Percentiles rank a stretch among this genome's conserved stretches.
Evolutionary conservation across 306 rosid species (phyloP).

Genomic region (Crataegus laevigata): DNA sequence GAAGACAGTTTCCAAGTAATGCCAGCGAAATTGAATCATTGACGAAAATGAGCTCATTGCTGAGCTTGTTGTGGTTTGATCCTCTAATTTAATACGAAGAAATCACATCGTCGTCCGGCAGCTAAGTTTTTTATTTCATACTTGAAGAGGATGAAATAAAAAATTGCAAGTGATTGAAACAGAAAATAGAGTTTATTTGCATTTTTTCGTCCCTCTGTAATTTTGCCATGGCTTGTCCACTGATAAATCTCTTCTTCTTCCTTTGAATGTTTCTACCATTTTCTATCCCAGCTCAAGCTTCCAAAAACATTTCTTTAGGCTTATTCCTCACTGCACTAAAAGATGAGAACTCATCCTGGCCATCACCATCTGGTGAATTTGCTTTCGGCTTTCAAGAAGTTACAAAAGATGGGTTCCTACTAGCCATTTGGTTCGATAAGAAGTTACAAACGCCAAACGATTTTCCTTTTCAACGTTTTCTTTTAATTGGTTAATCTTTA

Average conservation of each 20-base stretch:
- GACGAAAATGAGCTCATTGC: too few relatives aligned
- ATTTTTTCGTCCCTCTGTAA: too few relatives aligned
- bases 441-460: too few relatives aligned
- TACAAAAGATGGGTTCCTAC: conserved; percentile 14
- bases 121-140: background rate
- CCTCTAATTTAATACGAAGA: too few relatives aligned
- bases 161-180: too few relatives aligned
- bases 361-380: conserved; percentile 33
- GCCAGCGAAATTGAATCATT: too few relatives aligned
- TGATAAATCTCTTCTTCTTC: background rate
- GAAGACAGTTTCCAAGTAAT: too few relatives aligned
- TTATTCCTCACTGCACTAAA: conserved; percentile 17
- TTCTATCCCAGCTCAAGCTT: conserved; percentile 7
- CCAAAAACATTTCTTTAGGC: conserved; percentile 10
- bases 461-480: too few relatives aligned
- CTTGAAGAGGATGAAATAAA: too few relatives aligned
- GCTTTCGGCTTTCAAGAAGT: conserved; percentile 36
- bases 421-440: conserved; percentile 43
- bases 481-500: too few relatives aligned
- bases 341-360: conserved; percentile 1
- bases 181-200: too few relatives aligned
- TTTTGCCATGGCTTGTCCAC: background rate
- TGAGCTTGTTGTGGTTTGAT: too few relatives aligned
- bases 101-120: background rate
- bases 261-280: conserved; percentile 1